Evolutionary conservation across 2,329 filamentous ascomycete species (phyloP).

Genomic region (Colletotrichum tropicicola): DNA sequence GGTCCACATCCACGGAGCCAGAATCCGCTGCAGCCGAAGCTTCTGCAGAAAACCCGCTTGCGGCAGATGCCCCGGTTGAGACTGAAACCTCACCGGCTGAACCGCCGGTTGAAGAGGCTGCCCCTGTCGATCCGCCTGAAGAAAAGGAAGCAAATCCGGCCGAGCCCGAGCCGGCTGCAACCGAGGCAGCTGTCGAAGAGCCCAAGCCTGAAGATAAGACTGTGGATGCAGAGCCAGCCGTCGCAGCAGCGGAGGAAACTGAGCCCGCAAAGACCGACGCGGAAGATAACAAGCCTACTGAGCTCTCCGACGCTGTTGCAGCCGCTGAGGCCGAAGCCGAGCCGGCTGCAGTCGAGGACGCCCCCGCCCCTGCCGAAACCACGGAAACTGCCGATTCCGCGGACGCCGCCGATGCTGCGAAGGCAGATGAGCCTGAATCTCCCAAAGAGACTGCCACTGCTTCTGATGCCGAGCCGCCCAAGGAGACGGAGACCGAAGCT

Average conservation of each 20-base stretch:
- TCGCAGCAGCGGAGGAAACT: neutral
- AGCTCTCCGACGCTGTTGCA: neutral
- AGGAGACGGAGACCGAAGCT: neutral
- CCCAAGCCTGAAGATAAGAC: neutral
- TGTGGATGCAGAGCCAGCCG: neutral
- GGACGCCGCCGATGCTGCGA: neutral
- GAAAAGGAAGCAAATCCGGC: neutral
- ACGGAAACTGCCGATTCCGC: neutral
- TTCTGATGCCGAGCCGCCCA: neutral
- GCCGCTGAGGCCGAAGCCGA: neutral
- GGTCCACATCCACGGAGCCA: neutral
- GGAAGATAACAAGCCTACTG: neutral
- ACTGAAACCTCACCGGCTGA: neutral
- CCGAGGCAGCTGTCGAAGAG: neutral
- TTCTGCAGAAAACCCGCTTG: neutral
- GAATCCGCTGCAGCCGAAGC: neutral
- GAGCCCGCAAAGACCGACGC: neutral
- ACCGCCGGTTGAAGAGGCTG: neutral
- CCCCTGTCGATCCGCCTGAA: neutral
- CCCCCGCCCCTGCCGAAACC: neutral
- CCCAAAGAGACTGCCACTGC: neutral
- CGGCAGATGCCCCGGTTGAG: neutral
- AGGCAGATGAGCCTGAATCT: neutral
- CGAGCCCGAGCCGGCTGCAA: neutral
- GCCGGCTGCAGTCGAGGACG: neutral